Conservation (phyloP, 1,284 basidiomycete species). For the Cystobasidiaceae sp. region DNA sequence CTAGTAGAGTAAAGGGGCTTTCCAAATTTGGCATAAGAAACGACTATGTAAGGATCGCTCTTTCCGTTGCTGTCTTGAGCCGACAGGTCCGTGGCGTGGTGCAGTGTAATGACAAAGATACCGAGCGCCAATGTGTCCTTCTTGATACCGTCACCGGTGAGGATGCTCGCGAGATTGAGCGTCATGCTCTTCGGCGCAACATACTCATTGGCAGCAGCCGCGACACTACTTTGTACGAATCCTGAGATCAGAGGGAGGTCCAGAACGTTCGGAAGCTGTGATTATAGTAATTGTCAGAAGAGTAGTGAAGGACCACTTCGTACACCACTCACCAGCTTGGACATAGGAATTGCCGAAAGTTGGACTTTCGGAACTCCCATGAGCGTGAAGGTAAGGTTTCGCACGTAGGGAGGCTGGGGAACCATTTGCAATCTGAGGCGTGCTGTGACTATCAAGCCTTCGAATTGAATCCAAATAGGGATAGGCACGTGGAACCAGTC, state of each 20-base stretch:
- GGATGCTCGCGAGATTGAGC: slow-evolving; percentile 49
- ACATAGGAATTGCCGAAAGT: slow-evolving; percentile 67
- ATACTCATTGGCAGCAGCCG: slow-evolving; percentile 57
- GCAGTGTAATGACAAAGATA: slow-evolving; percentile 63
- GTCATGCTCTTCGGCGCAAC: slow-evolving; percentile 69
- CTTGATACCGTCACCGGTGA: slow-evolving; percentile 57
- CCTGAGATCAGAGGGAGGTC: slow-evolving; percentile 69
- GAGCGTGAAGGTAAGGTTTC: slow-evolving; percentile 58
- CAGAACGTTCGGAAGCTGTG: slow-evolving; percentile 67
- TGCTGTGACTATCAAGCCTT: slow-evolving; percentile 64
- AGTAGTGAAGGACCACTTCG: too few relatives aligned
- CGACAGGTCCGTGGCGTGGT: slow-evolving; percentile 60
- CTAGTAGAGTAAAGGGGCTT: slow-evolving; percentile 62
- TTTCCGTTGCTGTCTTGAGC: slow-evolving; percentile 59
- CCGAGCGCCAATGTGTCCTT: slow-evolving; percentile 63
- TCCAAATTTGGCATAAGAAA: slow-evolving; percentile 51
- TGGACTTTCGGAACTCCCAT: slow-evolving; percentile 72
- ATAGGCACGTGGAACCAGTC: slow-evolving; percentile 53
- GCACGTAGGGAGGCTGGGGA: slow-evolving; percentile 46
- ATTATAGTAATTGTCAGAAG: too few relatives aligned
- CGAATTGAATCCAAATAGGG: slow-evolving; percentile 72
- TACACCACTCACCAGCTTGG: slow-evolving; percentile 47
- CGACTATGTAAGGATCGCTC: slow-evolving; percentile 58
- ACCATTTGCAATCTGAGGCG: slow-evolving; percentile 75
- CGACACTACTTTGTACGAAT: slow-evolving; percentile 70